Conservation (phyloP, 2,329 filamentous ascomycete species). For the Colletotrichum sublineola region DNA sequence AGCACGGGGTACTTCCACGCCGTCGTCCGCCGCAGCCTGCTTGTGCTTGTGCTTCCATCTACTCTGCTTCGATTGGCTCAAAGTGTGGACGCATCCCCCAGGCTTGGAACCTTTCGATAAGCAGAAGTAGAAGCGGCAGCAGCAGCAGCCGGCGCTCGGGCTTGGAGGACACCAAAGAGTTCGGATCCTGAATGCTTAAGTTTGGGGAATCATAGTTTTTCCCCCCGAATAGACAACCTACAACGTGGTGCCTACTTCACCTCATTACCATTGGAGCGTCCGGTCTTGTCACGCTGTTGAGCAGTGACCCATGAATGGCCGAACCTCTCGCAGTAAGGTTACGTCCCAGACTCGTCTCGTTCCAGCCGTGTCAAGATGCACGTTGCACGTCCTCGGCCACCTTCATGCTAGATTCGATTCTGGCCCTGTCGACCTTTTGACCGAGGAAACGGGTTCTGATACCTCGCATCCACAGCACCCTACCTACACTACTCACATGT, state of each 20-base stretch:
- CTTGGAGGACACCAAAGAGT: background rate
- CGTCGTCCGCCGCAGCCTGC: background rate
- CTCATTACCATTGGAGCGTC: background rate
- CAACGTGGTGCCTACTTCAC: background rate
- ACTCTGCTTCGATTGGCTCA: background rate
- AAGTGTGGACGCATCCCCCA: background rate
- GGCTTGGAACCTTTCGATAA: background rate
- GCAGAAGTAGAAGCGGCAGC: background rate
- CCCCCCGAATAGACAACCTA: background rate
- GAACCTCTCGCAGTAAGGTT: slow-evolving; percentile 33
- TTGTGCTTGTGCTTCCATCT: background rate
- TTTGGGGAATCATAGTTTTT: background rate
- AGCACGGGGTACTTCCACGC: background rate
- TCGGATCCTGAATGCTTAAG: background rate
- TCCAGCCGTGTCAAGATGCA: slow-evolving; percentile 38
- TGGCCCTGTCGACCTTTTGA: slow-evolving; percentile 12
- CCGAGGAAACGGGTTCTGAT: slow-evolving; percentile 15
- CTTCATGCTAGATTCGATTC: slow-evolving; percentile 28
- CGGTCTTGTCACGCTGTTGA: slow-evolving; percentile 24
- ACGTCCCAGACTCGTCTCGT: slow-evolving; percentile 41
- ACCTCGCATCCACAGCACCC: slow-evolving; percentile 1
- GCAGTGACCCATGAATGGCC: slow-evolving; percentile 21
- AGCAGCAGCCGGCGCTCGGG: background rate
- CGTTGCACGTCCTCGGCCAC: slow-evolving; percentile 19
- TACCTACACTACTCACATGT: background rate